Conservation (phyloP, 495 filamentous ascomycete species). For the Geopyxis carbonaria region DNA sequence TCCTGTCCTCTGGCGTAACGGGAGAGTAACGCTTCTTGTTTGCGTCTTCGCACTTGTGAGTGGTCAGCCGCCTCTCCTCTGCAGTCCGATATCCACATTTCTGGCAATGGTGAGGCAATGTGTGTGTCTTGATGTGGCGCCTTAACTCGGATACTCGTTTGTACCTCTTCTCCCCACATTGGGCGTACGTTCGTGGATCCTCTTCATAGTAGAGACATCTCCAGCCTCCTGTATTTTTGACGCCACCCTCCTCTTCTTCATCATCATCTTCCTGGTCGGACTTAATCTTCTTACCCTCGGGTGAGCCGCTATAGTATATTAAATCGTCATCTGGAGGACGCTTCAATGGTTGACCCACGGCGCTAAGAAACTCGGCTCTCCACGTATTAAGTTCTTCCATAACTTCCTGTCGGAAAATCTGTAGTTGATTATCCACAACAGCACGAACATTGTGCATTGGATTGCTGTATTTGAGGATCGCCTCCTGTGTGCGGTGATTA, state of each 20-base stretch:
- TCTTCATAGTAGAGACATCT: conserved; percentile 7
- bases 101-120: conserved; percentile 4
- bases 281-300: not conserved
- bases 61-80: conserved; percentile 3
- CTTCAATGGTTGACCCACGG: not conserved
- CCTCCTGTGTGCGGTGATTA: no score
- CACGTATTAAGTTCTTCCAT: not conserved
- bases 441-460: no score
- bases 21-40: conserved; percentile 6
- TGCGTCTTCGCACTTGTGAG: conserved; percentile 5
- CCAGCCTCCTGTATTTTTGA: not conserved
- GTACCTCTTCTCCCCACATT: conserved; percentile 5
- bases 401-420: not conserved
- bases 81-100: conserved; percentile 8
- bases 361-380: not conserved
- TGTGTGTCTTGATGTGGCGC: conserved; percentile 7
- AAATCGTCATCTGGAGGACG: not conserved
- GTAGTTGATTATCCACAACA: no score
- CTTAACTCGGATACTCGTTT: conserved; percentile 6
- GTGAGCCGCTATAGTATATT: not conserved
- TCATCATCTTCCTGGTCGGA: not conserved
- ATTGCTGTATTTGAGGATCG: no score
- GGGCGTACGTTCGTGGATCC: conserved; percentile 1
- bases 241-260: conserved; percentile 2
- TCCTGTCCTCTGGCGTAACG: conserved; percentile 1